phyloP scores from a whole-genome alignment of 2,329 filamentous ascomycete species.

The Bipolaris bicolor region DNA sequence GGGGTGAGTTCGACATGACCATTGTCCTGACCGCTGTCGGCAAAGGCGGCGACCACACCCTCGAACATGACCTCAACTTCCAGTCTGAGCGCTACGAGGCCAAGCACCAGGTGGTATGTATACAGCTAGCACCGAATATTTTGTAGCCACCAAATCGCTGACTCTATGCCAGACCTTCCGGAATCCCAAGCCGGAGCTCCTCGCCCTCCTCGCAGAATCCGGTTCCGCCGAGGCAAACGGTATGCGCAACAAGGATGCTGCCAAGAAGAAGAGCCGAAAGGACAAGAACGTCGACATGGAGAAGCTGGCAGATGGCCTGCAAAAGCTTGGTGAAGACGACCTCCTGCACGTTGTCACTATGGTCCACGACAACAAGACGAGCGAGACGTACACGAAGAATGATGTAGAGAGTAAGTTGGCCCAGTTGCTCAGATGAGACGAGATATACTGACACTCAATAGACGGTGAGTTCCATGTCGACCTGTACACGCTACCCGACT shows the following conservation, averaged over 20 bases:
- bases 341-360: constrained; percentile 94
- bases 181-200: constrained; percentile 87
- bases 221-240: constrained; percentile 74
- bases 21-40: constrained; percentile 83
- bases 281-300: constrained; percentile 84
- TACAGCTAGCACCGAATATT: not conserved
- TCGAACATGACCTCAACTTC: constrained; percentile 94
- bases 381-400: constrained; percentile 95
- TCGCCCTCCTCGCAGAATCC: constrained; percentile 79
- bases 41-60: constrained; percentile 79
- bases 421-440: not conserved
- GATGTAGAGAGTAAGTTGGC: constrained; percentile 85
- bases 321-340: constrained; percentile 91
- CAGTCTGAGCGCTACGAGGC: constrained; percentile 79
- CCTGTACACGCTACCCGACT: constrained; percentile 93
- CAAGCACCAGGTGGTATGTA: constrained; percentile 72
- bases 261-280: constrained; percentile 77
- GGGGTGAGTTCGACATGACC: constrained; percentile 97
- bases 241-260: constrained; percentile 68
- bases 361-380: constrained; percentile 95
- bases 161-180: constrained; percentile 69
- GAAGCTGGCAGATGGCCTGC: constrained; percentile 90
- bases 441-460: constrained; percentile 46
- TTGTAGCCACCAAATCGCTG: not conserved
- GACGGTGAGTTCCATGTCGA: constrained; percentile 98